phyloP scores from a whole-genome alignment of 768 basidiomycete species.

The Hericium coralloides region DNA sequence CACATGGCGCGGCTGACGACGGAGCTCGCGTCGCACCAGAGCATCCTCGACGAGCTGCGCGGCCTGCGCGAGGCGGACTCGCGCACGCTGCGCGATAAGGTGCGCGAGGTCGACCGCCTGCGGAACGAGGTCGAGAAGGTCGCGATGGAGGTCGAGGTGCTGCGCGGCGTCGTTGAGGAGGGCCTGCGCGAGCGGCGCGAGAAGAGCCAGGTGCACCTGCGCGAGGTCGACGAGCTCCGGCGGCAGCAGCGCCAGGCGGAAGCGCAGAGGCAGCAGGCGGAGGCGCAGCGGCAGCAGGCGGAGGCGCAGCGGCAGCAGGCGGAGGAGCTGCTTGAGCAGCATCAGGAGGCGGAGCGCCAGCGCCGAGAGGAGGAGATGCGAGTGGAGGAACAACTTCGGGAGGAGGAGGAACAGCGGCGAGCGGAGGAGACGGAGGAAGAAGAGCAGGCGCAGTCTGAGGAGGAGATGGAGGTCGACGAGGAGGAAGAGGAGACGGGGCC shows the following conservation, averaged over 20 bases:
- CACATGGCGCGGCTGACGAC: constrained; percentile 73
- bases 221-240: neutral
- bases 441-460: constrained; percentile 6
- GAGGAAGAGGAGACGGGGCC: neutral
- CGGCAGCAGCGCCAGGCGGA: neutral
- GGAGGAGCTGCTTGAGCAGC: neutral
- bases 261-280: no score
- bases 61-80: constrained; percentile 55
- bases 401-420: constrained; percentile 7
- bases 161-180: constrained; percentile 82
- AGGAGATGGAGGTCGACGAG: neutral
- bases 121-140: constrained; percentile 73
- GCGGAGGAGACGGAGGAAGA: constrained; percentile 17
- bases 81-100: constrained; percentile 46
- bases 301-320: neutral
- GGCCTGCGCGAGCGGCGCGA: constrained; percentile 70
- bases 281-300: no score
- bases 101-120: constrained; percentile 58
- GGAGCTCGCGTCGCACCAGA: constrained; percentile 72
- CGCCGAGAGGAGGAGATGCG: no score
- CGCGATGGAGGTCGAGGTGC: constrained; percentile 76
- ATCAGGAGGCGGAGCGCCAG: neutral
- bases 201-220: constrained; percentile 24
- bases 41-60: constrained; percentile 57
- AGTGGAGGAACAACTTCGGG: no score